Evolutionary conservation across 169 alveolate genomes (phyloP).

Genomic region (Cryptosporidium baileyi): DNA sequence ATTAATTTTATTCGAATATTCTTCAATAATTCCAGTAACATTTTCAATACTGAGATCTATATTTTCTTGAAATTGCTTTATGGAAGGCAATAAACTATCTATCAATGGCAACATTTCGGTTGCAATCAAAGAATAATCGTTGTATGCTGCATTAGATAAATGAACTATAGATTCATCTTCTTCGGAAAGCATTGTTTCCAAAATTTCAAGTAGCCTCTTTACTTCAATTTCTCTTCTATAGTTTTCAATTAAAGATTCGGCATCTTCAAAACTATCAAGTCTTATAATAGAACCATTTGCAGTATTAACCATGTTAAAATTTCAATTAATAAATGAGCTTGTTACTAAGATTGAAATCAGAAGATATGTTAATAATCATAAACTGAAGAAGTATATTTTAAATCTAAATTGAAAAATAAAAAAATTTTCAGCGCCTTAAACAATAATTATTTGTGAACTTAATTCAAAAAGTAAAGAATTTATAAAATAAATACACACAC

Average conservation of each 20-base stretch:
- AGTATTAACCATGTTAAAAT: no score
- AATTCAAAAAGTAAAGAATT: no score
- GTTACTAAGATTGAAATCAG: no score
- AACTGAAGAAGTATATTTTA: no score
- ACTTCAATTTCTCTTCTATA: conserved; percentile 44
- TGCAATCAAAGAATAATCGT: conserved; percentile 31
- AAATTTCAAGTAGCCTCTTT: conserved; percentile 41
- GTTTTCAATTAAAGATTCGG: conserved; percentile 46
- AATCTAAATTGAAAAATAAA: no score
- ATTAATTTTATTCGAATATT: background rate
- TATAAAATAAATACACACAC: no score
- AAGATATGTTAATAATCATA: no score
- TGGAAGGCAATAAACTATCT: conserved; percentile 45
- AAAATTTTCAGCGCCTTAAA: no score
- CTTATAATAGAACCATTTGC: no score
- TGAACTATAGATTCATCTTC: conserved; percentile 29
- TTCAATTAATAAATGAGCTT: no score
- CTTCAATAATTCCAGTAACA: conserved; percentile 8
- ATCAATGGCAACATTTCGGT: conserved; percentile 47
- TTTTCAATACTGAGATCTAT: conserved; percentile 1
- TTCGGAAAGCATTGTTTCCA: conserved; percentile 12
- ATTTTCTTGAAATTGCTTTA: conserved; percentile 36
- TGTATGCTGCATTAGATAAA: conserved; percentile 17
- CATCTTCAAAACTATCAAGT: conserved; percentile 12
- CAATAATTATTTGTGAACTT: no score